These are phyloP conservation scores for Ceratorhiza oryzae-sativae DNA, from an alignment of 1,284 basidiomycete genomes.

Conservation along the genomic window DNA sequence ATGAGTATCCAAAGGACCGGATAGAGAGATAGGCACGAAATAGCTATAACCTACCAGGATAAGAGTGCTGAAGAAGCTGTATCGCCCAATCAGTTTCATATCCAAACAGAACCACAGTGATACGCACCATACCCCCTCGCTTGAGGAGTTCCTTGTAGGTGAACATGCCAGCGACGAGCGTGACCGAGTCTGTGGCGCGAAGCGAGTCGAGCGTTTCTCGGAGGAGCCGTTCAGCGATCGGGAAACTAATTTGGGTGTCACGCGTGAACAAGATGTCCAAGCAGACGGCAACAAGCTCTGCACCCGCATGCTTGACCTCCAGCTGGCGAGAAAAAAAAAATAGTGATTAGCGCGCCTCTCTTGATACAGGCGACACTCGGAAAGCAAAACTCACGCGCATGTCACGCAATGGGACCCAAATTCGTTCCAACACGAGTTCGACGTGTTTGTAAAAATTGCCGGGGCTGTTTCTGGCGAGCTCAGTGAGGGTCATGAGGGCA, in stretches of 20 bases:
- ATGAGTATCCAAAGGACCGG: background rate
- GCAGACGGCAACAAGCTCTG: constrained; percentile 30
- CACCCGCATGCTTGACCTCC: constrained; percentile 33
- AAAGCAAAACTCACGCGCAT: constrained; percentile 17
- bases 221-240: constrained; percentile 19
- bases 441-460: constrained; percentile 88
- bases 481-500: constrained; percentile 23
- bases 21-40: background rate
- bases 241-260: constrained; percentile 20
- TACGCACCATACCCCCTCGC: constrained; percentile 28
- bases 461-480: constrained; percentile 82
- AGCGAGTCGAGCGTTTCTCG: constrained; percentile 25
- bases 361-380: background rate
- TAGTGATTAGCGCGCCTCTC: constrained; percentile 13
- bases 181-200: constrained; percentile 18
- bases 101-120: background rate
- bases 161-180: constrained; percentile 30
- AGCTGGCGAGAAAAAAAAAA: background rate
- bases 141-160: constrained; percentile 30
- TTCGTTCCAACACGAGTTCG: constrained; percentile 85
- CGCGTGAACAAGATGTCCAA: constrained; percentile 31
- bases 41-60: constrained; percentile 16
- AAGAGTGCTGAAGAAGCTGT: constrained; percentile 34
- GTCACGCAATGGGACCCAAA: constrained; percentile 79
- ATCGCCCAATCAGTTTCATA: background rate